Percentiles rank a stretch among this genome's conserved stretches.
phyloP scores from a whole-genome alignment of 1,284 basidiomycete species.

The Hypsizygus ulmarius region DNA sequence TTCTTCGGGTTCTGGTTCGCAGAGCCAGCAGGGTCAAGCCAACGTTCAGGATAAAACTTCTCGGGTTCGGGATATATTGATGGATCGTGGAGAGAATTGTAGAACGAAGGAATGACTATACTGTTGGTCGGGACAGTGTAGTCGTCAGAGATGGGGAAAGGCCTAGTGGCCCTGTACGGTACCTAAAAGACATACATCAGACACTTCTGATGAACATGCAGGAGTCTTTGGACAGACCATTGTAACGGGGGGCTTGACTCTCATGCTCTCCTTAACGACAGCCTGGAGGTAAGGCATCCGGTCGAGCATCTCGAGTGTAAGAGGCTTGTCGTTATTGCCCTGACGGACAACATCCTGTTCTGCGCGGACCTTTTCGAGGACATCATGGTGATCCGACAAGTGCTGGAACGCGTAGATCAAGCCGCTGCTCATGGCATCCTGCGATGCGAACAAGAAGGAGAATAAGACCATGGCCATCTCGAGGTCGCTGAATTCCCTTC shows the following conservation, averaged over 20 bases:
- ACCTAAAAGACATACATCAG: constrained; percentile 49
- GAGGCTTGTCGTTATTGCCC: constrained; percentile 75
- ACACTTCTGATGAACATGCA: not conserved
- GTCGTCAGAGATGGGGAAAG: constrained; percentile 87
- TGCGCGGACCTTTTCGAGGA: constrained; percentile 86
- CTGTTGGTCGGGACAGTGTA: constrained; percentile 91
- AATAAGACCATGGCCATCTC: constrained; percentile 98
- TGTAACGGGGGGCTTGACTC: constrained; percentile 88
- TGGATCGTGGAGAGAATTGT: constrained; percentile 90
- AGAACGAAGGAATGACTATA: constrained; percentile 98
- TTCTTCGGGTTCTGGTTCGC: constrained; percentile 91
- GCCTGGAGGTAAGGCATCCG: constrained; percentile 92
- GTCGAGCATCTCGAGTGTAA: constrained; percentile 89
- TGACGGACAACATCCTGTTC: constrained; percentile 87
- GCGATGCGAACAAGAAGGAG: constrained; percentile 96
- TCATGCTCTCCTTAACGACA: constrained; percentile 89
- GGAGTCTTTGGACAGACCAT: constrained; percentile 58
- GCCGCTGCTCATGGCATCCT: constrained; percentile 97
- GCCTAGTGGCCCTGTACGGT: constrained; percentile 87
- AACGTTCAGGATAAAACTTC: constrained; percentile 84
- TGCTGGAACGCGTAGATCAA: constrained; percentile 96
- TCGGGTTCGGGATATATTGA: constrained; percentile 88
- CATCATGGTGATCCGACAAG: constrained; percentile 88
- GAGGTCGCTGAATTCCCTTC: constrained; percentile 85
- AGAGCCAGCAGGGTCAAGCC: constrained; percentile 80